Percentiles rank a stretch among this genome's conserved stretches.
phyloP scores from a whole-genome alignment of 2,329 filamentous ascomycete genomes.

The Scolecobasidium constrictum region DNA sequence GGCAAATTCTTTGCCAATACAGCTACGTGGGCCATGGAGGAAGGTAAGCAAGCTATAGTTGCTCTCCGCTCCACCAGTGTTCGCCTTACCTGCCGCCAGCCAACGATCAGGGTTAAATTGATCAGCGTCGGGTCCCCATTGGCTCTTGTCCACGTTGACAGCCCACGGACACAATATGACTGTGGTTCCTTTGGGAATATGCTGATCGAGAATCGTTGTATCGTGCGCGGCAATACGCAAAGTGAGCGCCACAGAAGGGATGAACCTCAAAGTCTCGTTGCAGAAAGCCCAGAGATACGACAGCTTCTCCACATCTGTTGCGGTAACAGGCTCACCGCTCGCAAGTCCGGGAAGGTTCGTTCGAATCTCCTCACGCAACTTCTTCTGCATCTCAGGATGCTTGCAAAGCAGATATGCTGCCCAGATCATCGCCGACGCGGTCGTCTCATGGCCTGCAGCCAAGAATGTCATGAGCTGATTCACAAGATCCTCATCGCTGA shows the following conservation, averaged over 20 bases:
- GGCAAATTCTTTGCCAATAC: conserved; percentile 74
- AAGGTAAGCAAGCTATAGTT: conserved; percentile 78
- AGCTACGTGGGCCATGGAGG: conserved; percentile 73
- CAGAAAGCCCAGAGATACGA: conserved; percentile 68
- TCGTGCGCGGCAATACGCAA: conserved; percentile 50
- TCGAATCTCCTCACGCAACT: conserved; percentile 35
- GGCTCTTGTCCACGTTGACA: conserved; percentile 50
- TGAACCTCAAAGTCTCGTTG: conserved; percentile 60
- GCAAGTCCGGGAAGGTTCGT: conserved; percentile 28
- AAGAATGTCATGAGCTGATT: conserved; percentile 89
- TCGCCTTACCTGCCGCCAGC: conserved; percentile 33
- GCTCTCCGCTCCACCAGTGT: conserved; percentile 59
- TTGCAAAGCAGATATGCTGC: conserved; percentile 34
- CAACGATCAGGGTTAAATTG: conserved; percentile 48
- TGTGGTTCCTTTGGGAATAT: conserved; percentile 56
- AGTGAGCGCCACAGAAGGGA: conserved; percentile 56
- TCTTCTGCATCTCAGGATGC: conserved; percentile 31
- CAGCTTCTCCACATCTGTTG: conserved; percentile 53
- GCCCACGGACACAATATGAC: conserved; percentile 51
- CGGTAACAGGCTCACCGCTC: conserved; percentile 27
- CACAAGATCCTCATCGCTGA: conserved; percentile 68
- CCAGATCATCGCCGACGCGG: conserved; percentile 39
- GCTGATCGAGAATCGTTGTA: conserved; percentile 50
- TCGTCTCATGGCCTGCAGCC: conserved; percentile 54
- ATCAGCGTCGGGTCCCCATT: conserved; percentile 63